These are phyloP conservation scores for Raddia guianensis DNA, from an alignment of 176 grass and related monocot genomes.

Conservation along the genomic window DNA sequence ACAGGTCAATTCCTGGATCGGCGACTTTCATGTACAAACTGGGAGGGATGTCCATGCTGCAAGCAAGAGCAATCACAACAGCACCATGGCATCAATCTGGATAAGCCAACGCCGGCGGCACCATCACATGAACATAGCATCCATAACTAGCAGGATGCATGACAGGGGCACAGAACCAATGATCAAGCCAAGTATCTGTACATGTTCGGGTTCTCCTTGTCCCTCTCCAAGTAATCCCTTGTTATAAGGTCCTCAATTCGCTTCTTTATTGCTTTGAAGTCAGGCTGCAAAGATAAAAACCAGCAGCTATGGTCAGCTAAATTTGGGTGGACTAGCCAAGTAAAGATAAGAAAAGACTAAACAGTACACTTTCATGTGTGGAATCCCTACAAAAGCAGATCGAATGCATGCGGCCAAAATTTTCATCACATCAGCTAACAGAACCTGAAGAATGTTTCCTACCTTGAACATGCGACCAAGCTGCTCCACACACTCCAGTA, in stretches of 20 bases:
- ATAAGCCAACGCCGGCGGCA: no score
- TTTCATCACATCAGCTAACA: slow-evolving; percentile 18
- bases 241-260: slow-evolving; percentile 84
- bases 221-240: slow-evolving; percentile 85
- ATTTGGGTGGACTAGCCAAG: not conserved
- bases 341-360: not conserved
- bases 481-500: slow-evolving; percentile 86
- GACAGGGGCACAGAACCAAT: not conserved
- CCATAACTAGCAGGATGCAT: not conserved
- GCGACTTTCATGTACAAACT: slow-evolving; percentile 26
- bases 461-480: slow-evolving; percentile 95
- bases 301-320: not conserved
- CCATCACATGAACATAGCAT: no score
- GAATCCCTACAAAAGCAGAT: not conserved
- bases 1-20: not conserved
- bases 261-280: slow-evolving; percentile 94
- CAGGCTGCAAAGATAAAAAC: slow-evolving; percentile 54
- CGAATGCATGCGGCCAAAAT: slow-evolving; percentile 4
- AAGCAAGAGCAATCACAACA: slow-evolving; percentile 6
- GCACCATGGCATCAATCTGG: slow-evolving; percentile 22
- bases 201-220: slow-evolving; percentile 70
- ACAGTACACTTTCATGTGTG: not conserved
- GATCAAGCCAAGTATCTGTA: slow-evolving; percentile 80
- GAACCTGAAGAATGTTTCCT: slow-evolving; percentile 16
- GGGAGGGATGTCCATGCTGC: not conserved